Conservation (phyloP, 1,284 basidiomycete genomes). For the Rhodotorula sp. region DNA sequence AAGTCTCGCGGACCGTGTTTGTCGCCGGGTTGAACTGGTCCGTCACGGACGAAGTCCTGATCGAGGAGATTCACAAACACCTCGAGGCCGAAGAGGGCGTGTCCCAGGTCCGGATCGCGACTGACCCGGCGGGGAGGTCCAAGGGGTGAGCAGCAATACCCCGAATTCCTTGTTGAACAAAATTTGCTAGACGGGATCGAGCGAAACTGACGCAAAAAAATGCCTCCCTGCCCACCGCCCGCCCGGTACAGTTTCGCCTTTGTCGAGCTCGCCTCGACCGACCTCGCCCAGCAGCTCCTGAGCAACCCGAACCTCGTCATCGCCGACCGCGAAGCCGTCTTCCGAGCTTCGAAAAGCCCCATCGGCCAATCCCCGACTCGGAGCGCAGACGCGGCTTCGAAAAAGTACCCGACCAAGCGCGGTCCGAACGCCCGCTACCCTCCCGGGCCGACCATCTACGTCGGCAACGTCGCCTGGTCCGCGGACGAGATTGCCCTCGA, state of each 20-base stretch:
- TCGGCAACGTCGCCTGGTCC: constrained; percentile 83
- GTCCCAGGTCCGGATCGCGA: constrained; percentile 77
- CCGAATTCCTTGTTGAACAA: too few relatives aligned
- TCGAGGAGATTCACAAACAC: constrained; percentile 67
- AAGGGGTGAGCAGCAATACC: constrained; percentile 57
- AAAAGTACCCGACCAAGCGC: constrained; percentile 13
- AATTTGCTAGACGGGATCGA: background rate
- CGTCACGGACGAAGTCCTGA: constrained; percentile 93
- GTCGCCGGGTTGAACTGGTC: constrained; percentile 95
- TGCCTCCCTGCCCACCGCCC: too few relatives aligned
- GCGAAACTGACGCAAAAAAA: too few relatives aligned
- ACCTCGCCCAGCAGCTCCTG: constrained; percentile 66
- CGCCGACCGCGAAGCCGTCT: constrained; percentile 84
- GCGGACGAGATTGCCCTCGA: constrained; percentile 80
- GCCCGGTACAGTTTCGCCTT: constrained; percentile 66
- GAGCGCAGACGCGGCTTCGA: constrained; percentile 30
- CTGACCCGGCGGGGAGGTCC: constrained; percentile 80
- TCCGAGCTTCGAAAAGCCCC: constrained; percentile 70
- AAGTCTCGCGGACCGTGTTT: constrained; percentile 62
- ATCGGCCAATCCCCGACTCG: constrained; percentile 63
- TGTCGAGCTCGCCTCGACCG: constrained; percentile 71
- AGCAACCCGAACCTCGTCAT: constrained; percentile 75
- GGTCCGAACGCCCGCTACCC: constrained; percentile 51
- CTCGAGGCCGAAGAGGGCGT: constrained; percentile 60
- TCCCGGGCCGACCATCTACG: constrained; percentile 75